Evolutionary conservation across 2,329 filamentous ascomycete species (phyloP), one percentile per base, ranked within the genome.

Genomic region (Fusarium sp.): DNA sequence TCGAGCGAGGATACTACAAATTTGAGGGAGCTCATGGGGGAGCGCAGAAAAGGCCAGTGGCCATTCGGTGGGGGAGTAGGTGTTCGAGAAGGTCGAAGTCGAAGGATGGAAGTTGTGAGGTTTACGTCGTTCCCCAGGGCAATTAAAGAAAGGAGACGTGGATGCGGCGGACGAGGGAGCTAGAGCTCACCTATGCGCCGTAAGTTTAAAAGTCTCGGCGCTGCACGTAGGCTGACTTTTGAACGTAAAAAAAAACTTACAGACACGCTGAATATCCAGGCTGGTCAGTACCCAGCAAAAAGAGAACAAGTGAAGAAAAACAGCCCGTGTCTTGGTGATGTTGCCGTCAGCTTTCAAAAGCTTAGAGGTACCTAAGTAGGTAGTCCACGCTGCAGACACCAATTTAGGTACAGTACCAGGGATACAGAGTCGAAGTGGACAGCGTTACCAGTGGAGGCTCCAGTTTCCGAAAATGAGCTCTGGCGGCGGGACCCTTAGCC

Each of bases 1-100:
- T 97, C 96, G 77, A 99, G 83, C 38, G 96, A 95, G 76, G 92
- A 94, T 76, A 97, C 90, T 75, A 99, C 93, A 79, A 99, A 99
- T 75, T 97, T 94, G 75, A 97, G 90, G 72, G 96, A 98, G 86
- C 91, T 97, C 84, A 97, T 91, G 73, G 89, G 91, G 77, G 89
- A 86, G 75, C 83, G 77, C 74, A 74, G 69, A 72, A 72, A 71
- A 65, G 70, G 67, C 78, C 74, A 79, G 79, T 72, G 78, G 82
- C 79, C 84, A 85, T 85, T 79, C 83, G 83, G 42, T 58, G 65
- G 58, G 50, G 54, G 51, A 51, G 45, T 7, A 45, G 41, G 36
- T 40, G 42, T 16, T 70, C 51, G 67, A 65, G 38, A 51, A 20
- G 50, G 16, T 47, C 34, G 57, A 40, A 42, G 38, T 55, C 57